Conservation (phyloP, 2,329 filamentous ascomycete genomes). For the Coleophoma cylindrospora region DNA sequence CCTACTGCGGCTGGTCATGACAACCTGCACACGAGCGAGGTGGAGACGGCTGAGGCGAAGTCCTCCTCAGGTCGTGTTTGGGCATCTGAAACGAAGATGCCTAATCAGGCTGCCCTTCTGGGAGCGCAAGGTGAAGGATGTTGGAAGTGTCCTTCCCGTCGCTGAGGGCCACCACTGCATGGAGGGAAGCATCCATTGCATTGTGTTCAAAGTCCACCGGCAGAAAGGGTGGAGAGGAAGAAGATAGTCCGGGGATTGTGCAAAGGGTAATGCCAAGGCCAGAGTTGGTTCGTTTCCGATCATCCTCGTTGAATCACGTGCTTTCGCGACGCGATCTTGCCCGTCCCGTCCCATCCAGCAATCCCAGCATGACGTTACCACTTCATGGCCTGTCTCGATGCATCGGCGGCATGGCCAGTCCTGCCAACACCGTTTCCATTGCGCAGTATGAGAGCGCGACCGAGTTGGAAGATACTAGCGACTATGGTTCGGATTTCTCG, state of each 20-base stretch:
- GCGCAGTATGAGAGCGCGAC: neutral
- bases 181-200: no score
- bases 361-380: neutral
- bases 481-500: constrained; percentile 61
- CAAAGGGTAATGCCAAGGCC: no score
- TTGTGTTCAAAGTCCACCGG: no score
- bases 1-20: neutral
- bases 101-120: no score
- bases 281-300: no score
- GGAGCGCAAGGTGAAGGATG: no score
- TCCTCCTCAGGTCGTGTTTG: neutral
- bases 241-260: no score
- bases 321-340: neutral
- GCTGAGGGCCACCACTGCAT: no score
- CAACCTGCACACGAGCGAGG: neutral
- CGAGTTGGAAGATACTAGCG: constrained; percentile 33
- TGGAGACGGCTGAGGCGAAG: neutral
- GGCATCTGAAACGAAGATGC: neutral
- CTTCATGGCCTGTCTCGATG: constrained; percentile 8
- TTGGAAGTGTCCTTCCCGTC: no score
- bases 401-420: constrained; percentile 17
- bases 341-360: neutral
- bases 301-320: neutral
- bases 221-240: no score
- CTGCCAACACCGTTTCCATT: constrained; percentile 5